phyloP scores from a whole-genome alignment of 2,329 filamentous ascomycete species.

The Arthrinium phaeospermum region DNA sequence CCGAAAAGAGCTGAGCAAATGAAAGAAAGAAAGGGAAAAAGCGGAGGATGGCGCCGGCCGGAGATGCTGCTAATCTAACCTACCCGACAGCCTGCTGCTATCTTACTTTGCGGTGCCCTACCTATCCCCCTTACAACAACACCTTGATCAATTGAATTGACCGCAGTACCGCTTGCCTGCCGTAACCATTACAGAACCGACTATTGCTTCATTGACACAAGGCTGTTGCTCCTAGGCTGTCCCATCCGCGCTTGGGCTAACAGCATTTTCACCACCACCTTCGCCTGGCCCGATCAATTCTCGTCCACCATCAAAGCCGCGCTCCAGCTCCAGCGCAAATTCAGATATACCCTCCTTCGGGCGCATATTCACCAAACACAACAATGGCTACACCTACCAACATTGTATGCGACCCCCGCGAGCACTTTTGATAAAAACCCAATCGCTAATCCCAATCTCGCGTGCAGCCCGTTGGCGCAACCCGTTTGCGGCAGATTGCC shows the following conservation, averaged over 20 bases:
- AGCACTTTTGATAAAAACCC: background rate
- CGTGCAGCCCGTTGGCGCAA: slow-evolving; percentile 73
- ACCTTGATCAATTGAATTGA: background rate
- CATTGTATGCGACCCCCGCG: slow-evolving; percentile 5
- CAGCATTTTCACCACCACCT: slow-evolving; percentile 1
- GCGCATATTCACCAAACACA: background rate
- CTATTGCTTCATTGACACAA: slow-evolving; percentile 5
- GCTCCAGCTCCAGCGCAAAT: background rate
- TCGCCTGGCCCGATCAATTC: background rate
- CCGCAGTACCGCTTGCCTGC: background rate
- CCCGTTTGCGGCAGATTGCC: slow-evolving; percentile 83
- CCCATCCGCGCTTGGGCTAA: background rate
- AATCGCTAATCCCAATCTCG: background rate
- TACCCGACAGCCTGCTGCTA: slow-evolving; percentile 13
- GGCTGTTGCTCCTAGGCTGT: background rate
- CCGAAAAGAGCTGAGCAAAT: slow-evolving; percentile 8
- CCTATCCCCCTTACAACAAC: background rate
- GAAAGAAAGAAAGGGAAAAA: slow-evolving; percentile 6
- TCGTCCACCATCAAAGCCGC: background rate
- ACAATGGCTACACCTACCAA: slow-evolving; percentile 14
- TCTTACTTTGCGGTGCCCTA: background rate
- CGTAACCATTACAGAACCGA: background rate
- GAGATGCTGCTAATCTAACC: slow-evolving; percentile 16
- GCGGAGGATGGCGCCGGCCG: background rate
- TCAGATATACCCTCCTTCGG: background rate